phyloP scores from a whole-genome alignment of 768 basidiomycete species.

The Rhizopogon vinicolor region DNA sequence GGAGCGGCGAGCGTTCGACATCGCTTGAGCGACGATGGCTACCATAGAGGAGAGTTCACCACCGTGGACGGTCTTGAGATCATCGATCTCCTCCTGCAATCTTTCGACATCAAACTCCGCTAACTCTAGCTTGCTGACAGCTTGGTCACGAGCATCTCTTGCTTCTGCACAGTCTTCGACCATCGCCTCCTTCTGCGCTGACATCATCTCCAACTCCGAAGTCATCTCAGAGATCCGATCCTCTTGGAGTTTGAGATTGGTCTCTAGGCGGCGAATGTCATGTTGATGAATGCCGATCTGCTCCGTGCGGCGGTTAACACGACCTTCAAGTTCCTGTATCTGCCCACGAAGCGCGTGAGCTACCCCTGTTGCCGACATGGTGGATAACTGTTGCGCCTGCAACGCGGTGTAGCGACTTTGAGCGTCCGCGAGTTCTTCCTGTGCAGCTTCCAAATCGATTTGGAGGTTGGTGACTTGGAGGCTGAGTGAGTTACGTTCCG shows the following conservation, averaged over 20 bases:
- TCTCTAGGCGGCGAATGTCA: slow-evolving; percentile 72
- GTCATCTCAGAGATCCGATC: slow-evolving; percentile 70
- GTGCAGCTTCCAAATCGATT: slow-evolving; percentile 48
- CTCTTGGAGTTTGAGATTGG: slow-evolving; percentile 69
- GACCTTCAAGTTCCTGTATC: slow-evolving; percentile 63
- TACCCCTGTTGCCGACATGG: slow-evolving; percentile 55
- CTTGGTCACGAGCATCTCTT: slow-evolving; percentile 66
- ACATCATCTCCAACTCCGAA: slow-evolving; percentile 59
- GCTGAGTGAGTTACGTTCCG: slow-evolving; percentile 61
- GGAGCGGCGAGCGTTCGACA: slow-evolving; percentile 25
- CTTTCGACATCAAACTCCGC: slow-evolving; percentile 59
- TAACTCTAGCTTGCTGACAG: slow-evolving; percentile 49
- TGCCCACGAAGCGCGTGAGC: slow-evolving; percentile 54
- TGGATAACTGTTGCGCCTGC: slow-evolving; percentile 62
- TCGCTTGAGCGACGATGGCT: slow-evolving; percentile 33
- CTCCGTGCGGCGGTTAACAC: slow-evolving; percentile 62
- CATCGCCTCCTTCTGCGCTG: slow-evolving; percentile 72
- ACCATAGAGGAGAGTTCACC: slow-evolving; percentile 34
- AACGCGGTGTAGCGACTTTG: slow-evolving; percentile 59
- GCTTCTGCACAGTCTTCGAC: slow-evolving; percentile 81
- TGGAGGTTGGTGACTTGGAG: slow-evolving; percentile 63
- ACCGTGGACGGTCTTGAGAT: slow-evolving; percentile 22
- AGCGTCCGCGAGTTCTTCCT: slow-evolving; percentile 49
- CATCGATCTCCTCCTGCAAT: slow-evolving; percentile 25
- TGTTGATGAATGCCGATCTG: slow-evolving; percentile 78